Evolutionary conservation across 805 yeast genomes (phyloP).

Genomic region (Phaffomyces opuntiae): DNA sequence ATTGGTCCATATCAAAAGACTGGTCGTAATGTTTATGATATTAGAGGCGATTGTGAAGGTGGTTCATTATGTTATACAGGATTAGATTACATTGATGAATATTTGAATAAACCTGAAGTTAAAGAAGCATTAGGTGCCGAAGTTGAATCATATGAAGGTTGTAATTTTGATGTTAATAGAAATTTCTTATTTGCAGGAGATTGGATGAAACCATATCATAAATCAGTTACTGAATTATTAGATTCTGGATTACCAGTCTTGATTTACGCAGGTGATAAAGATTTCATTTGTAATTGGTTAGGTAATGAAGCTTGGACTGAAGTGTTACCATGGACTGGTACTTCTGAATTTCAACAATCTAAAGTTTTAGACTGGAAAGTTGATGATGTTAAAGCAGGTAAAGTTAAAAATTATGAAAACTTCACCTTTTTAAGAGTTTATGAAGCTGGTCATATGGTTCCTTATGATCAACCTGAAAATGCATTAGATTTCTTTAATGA

Average conservation of each 20-base stretch:
- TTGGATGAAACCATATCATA: slow-evolving; percentile 86
- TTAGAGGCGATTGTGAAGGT: slow-evolving; percentile 74
- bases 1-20: slow-evolving; percentile 77
- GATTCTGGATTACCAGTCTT: slow-evolving; percentile 74
- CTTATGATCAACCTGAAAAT: slow-evolving; percentile 76
- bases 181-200: slow-evolving; percentile 85
- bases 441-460: slow-evolving; percentile 96
- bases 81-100: slow-evolving; percentile 65
- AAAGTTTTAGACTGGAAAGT: slow-evolving; percentile 40
- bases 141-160: slow-evolving; percentile 66
- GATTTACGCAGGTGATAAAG: slow-evolving; percentile 93
- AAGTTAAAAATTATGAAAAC: slow-evolving; percentile 55
- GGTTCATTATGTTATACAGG: slow-evolving; percentile 71
- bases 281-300: slow-evolving; percentile 94
- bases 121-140: slow-evolving; percentile 85
- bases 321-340: slow-evolving; percentile 59
- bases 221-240: slow-evolving; percentile 61
- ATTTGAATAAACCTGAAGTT: slow-evolving; percentile 71
- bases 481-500: slow-evolving; percentile 77
- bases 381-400: slow-evolving; percentile 52
- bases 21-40: slow-evolving; percentile 88
- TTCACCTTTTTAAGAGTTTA: slow-evolving; percentile 79
- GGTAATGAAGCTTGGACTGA: slow-evolving; percentile 88
- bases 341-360: slow-evolving; percentile 43
- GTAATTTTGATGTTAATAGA: slow-evolving; percentile 72